Conservation (phyloP, 2,329 filamentous ascomycete species). For the Shiraia sp. region DNA sequence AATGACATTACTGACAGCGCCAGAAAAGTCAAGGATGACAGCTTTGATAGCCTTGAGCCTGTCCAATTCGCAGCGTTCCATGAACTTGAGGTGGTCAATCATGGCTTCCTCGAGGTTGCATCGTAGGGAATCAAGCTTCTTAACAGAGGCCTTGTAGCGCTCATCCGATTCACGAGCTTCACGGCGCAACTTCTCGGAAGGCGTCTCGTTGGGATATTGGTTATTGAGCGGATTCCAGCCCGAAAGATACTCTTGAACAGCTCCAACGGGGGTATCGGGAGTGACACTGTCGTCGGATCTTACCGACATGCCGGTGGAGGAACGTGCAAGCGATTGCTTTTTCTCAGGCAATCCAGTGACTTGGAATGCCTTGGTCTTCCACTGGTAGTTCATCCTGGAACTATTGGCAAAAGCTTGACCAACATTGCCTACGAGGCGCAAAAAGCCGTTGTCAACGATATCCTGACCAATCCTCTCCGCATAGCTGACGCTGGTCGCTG, state of each 20-base stretch:
- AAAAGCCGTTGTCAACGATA: slow-evolving; percentile 79
- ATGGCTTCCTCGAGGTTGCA: slow-evolving; percentile 97
- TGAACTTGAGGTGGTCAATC: slow-evolving; percentile 87
- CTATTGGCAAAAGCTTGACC: slow-evolving; percentile 96
- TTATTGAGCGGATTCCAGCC: slow-evolving; percentile 94
- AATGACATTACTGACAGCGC: slow-evolving; percentile 96
- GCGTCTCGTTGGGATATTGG: slow-evolving; percentile 89
- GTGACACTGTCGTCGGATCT: slow-evolving; percentile 52
- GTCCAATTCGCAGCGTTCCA: slow-evolving; percentile 96
- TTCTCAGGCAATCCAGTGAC: slow-evolving; percentile 86
- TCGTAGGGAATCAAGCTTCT: slow-evolving; percentile 84
- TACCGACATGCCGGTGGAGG: slow-evolving; percentile 67
- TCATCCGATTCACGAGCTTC: slow-evolving; percentile 92
- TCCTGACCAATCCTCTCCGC: slow-evolving; percentile 96
- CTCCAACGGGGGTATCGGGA: slow-evolving; percentile 79
- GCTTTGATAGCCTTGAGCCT: slow-evolving; percentile 97
- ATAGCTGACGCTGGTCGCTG: slow-evolving; percentile 80
- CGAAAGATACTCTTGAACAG: slow-evolving; percentile 84
- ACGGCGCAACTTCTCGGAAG: slow-evolving; percentile 79
- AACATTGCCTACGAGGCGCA: slow-evolving; percentile 90
- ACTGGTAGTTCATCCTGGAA: slow-evolving; percentile 96
- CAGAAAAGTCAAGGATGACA: slow-evolving; percentile 95
- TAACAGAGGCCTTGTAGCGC: slow-evolving; percentile 84
- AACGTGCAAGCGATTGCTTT: slow-evolving; percentile 72
- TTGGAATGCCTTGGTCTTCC: slow-evolving; percentile 90